Evolutionary conservation across 2,329 filamentous ascomycete genomes (phyloP).

Genomic region (Nigrograna mackinnonii): DNA sequence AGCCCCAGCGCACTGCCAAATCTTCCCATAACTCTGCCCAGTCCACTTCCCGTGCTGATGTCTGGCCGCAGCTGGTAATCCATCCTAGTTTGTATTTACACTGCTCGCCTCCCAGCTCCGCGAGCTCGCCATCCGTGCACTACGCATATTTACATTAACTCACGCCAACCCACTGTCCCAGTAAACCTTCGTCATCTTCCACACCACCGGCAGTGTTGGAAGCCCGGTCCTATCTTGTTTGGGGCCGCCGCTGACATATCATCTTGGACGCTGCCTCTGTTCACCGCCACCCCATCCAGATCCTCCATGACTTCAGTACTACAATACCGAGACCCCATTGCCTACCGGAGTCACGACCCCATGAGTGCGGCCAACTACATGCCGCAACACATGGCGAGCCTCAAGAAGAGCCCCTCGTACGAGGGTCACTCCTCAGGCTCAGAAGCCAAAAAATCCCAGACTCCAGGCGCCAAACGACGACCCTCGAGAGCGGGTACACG

Average conservation of each 20-base stretch:
- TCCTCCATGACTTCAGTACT: slow-evolving; percentile 46
- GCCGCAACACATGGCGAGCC: slow-evolving; percentile 37
- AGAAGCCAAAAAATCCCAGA: slow-evolving; percentile 37
- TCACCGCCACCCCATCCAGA: slow-evolving; percentile 37
- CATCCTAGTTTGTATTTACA: slow-evolving; percentile 17
- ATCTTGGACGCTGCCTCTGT: slow-evolving; percentile 28
- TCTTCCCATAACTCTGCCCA: slow-evolving; percentile 3
- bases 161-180: slow-evolving; percentile 23
- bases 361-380: slow-evolving; percentile 41
- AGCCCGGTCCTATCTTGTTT: slow-evolving; percentile 25
- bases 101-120: slow-evolving; percentile 16
- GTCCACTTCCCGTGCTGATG: slow-evolving; percentile 17
- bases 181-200: slow-evolving; percentile 24
- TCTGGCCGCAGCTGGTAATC: slow-evolving; percentile 19
- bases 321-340: slow-evolving; percentile 41
- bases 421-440: slow-evolving; percentile 44
- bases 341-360: slow-evolving; percentile 39
- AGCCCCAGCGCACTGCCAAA: slow-evolving; percentile 20
- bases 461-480: slow-evolving; percentile 48
- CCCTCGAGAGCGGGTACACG: slow-evolving; percentile 59
- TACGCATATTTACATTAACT: slow-evolving; percentile 25
- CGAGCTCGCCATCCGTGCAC: slow-evolving; percentile 24
- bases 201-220: slow-evolving; percentile 21
- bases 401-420: slow-evolving; percentile 40
- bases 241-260: slow-evolving; percentile 35